These are phyloP conservation scores for Lactarius tabidus DNA, from an alignment of 768 basidiomycete species.

Conservation along the genomic window DNA sequence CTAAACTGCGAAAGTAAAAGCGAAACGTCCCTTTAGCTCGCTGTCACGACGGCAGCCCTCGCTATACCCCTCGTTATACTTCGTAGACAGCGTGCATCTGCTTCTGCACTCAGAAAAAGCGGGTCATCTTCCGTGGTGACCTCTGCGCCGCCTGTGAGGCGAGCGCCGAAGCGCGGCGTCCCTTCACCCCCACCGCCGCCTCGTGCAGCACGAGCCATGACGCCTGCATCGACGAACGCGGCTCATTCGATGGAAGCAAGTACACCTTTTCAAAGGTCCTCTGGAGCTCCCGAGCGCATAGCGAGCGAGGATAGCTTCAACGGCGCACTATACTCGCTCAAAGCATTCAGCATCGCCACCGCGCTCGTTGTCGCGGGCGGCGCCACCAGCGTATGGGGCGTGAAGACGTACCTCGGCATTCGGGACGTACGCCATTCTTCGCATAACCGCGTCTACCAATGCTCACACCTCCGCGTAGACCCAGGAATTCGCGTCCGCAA, in stretches of 20 bases:
- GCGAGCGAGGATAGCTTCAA: constrained; percentile 39
- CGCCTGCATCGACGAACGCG: neutral
- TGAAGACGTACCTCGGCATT: constrained; percentile 52
- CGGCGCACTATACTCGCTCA: constrained; percentile 50
- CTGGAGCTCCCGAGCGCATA: neutral
- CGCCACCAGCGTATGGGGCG: constrained; percentile 41
- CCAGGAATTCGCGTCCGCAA: constrained; percentile 53
- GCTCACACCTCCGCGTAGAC: constrained; percentile 37
- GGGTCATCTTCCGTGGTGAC: constrained; percentile 23
- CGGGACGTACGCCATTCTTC: constrained; percentile 43
- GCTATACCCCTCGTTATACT: constrained; percentile 32
- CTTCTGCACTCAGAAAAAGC: neutral
- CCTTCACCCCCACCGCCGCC: neutral
- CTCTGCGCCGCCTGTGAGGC: constrained; percentile 26
- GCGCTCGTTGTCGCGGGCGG: constrained; percentile 50
- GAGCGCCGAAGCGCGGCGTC: neutral
- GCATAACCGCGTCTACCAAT: constrained; percentile 1
- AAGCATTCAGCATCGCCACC: constrained; percentile 66
- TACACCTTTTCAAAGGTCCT: neutral
- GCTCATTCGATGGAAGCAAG: neutral
- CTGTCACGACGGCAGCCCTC: constrained; percentile 33
- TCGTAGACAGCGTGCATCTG: constrained; percentile 28
- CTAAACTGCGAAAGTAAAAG: neutral
- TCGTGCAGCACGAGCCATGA: neutral
- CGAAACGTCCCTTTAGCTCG: constrained; percentile 27